phyloP scores from a whole-genome alignment of 352 stramenopile genomes.

The Phytophthora citrophthora region DNA sequence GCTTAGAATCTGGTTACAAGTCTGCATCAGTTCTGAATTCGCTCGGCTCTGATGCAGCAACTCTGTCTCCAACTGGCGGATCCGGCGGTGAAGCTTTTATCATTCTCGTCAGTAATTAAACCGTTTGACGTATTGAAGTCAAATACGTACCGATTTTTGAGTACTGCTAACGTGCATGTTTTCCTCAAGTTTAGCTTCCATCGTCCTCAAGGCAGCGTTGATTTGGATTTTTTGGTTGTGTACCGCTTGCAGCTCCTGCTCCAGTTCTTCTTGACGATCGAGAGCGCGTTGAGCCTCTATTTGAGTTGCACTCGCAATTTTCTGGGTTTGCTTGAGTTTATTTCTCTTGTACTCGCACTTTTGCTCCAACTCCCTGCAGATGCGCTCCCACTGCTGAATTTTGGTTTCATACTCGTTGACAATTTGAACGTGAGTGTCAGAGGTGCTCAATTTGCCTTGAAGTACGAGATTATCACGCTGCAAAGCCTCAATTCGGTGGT shows the following conservation, averaged over 20 bases:
- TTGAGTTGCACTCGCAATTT: conserved; percentile 28
- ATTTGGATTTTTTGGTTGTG: conserved; percentile 62
- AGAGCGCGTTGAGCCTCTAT: conserved; percentile 28
- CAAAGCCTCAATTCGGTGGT: conserved; percentile 38
- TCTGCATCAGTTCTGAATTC: conserved; percentile 42
- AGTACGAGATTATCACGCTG: conserved; percentile 39
- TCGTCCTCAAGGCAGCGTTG: conserved; percentile 47
- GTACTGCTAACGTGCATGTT: conserved; percentile 19
- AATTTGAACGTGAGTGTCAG: conserved; percentile 26
- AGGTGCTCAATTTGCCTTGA: conserved; percentile 34
- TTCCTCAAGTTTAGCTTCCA: conserved; percentile 55
- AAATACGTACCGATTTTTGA: conserved; percentile 12
- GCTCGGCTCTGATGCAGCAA: conserved; percentile 41
- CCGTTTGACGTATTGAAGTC: neutral
- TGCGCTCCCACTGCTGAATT: conserved; percentile 44
- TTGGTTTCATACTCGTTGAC: conserved; percentile 53
- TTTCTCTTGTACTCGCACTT: conserved; percentile 30
- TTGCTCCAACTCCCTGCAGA: conserved; percentile 36
- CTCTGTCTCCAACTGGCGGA: conserved; percentile 55
- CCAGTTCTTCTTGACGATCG: conserved; percentile 35
- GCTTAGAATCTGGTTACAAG: conserved; percentile 33
- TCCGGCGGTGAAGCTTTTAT: conserved; percentile 42
- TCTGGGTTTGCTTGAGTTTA: conserved; percentile 28
- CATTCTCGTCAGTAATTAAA: neutral
- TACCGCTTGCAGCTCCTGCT: conserved; percentile 40